A percentile compares a stretch with the other conserved stretches of the same genome.
Conservation (phyloP, 306 rosid species). For the Clitoria ternatea region DNA sequence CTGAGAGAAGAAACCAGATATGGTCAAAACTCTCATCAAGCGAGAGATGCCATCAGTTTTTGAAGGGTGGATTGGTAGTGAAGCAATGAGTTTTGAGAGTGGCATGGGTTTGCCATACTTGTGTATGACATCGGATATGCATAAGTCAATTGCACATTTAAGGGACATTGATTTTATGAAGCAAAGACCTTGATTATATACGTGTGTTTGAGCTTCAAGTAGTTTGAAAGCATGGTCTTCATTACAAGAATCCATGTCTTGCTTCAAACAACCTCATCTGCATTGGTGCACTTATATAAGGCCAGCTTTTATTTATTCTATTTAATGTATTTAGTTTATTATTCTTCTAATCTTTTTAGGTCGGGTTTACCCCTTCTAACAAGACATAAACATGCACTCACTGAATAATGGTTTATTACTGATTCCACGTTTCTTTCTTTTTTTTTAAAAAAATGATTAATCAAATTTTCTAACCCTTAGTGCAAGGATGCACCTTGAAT, state of each 20-base stretch:
- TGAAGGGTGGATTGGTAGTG: slow-evolving; percentile 25
- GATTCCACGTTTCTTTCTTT: too few relatives aligned
- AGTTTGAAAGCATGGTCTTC: not conserved
- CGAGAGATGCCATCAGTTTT: slow-evolving; percentile 26
- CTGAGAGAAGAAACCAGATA: slow-evolving; percentile 35
- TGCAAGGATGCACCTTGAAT: too few relatives aligned
- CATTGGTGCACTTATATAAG: too few relatives aligned
- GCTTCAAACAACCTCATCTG: too few relatives aligned
- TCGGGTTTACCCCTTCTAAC: too few relatives aligned
- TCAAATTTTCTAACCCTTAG: too few relatives aligned
- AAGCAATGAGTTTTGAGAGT: slow-evolving; percentile 22
- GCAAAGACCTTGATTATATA: slow-evolving; percentile 11
- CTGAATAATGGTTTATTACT: too few relatives aligned
- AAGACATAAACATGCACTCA: too few relatives aligned
- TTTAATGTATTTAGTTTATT: too few relatives aligned
- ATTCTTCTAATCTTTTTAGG: too few relatives aligned
- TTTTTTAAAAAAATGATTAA: too few relatives aligned
- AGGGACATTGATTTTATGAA: slow-evolving; percentile 24
- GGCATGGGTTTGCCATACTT: slow-evolving; percentile 42
- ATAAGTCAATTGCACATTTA: slow-evolving; percentile 12
- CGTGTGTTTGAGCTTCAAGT: slow-evolving; percentile 30
- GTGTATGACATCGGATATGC: slow-evolving; percentile 28
- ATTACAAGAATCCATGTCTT: not conserved
- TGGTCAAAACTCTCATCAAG: slow-evolving; percentile 39
- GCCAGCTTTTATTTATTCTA: too few relatives aligned